A percentile compares a stretch with the other conserved stretches of the same genome.
phyloP scores from a whole-genome alignment of 345 rosid species.

The Eucalyptus curtisii region DNA sequence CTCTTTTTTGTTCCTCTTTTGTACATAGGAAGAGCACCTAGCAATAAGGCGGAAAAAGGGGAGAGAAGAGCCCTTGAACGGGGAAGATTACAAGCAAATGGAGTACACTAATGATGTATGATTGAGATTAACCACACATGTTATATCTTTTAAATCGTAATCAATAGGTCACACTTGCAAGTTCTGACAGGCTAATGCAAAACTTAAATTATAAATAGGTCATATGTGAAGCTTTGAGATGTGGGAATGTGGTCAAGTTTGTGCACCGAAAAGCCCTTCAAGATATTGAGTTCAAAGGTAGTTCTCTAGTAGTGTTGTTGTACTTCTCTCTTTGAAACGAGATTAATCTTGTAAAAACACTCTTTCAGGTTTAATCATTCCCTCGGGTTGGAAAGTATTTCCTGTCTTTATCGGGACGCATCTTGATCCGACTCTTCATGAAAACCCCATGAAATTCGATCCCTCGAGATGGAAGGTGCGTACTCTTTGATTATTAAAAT shows the following conservation, averaged over 20 bases:
- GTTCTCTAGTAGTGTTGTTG: background rate
- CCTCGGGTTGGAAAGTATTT: slow-evolving; percentile 73
- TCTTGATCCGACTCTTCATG: slow-evolving; percentile 52
- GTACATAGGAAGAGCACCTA: slow-evolving; percentile 52
- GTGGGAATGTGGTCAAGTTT: slow-evolving; percentile 68
- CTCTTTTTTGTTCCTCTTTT: background rate
- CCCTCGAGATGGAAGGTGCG: slow-evolving; percentile 80
- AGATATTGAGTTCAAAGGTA: slow-evolving; percentile 72
- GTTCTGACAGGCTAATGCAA: background rate
- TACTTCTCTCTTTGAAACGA: background rate
- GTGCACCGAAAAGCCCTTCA: slow-evolving; percentile 55
- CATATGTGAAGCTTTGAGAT: slow-evolving; percentile 53
- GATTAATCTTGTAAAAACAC: background rate
- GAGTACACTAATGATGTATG: slow-evolving; percentile 57
- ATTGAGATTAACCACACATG: background rate
- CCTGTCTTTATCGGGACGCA: slow-evolving; percentile 49
- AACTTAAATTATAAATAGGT: slow-evolving; percentile 22
- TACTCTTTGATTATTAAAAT: background rate
- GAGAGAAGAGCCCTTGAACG: slow-evolving; percentile 26
- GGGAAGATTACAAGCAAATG: slow-evolving; percentile 72
- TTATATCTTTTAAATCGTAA: background rate
- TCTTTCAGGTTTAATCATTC: slow-evolving; percentile 39
- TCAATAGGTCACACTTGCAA: background rate
- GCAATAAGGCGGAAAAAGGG: slow-evolving; percentile 41
- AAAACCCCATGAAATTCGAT: slow-evolving; percentile 52